Conservation (phyloP, 2,329 filamentous ascomycete genomes). For the Xenosphaeropsis pyriputrescens region DNA sequence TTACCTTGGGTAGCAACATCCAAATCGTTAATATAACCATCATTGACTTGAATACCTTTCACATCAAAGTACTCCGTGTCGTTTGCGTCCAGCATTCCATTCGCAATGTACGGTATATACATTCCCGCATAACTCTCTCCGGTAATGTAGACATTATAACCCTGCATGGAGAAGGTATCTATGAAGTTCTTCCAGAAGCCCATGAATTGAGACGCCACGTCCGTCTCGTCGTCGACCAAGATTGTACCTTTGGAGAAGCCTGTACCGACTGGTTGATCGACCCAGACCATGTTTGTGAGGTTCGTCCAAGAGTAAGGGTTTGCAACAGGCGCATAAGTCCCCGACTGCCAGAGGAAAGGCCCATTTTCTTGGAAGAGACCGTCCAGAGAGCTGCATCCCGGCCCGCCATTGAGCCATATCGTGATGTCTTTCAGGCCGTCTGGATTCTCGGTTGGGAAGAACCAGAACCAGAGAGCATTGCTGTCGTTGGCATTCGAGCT, state of each 20-base stretch:
- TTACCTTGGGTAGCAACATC: conserved; percentile 8
- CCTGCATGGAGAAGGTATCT: conserved; percentile 37
- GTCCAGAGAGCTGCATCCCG: conserved; percentile 25
- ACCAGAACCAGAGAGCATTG: conserved; percentile 31
- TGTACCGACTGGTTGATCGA: conserved; percentile 29
- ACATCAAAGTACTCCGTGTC: conserved; percentile 43
- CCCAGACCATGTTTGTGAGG: conserved; percentile 26
- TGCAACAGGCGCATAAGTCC: conserved; percentile 9
- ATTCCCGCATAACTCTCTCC: conserved; percentile 46
- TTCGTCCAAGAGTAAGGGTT: conserved; percentile 20
- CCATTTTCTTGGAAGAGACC: conserved; percentile 22
- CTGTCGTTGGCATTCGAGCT: conserved; percentile 27
- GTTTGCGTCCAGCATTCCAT: conserved; percentile 29
- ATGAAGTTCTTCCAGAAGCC: conserved; percentile 51
- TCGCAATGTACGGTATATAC: conserved; percentile 29
- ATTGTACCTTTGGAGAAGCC: conserved; percentile 31
- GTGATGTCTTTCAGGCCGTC: conserved; percentile 22
- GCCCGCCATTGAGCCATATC: conserved; percentile 34
- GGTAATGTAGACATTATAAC: conserved; percentile 45
- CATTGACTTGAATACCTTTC: conserved; percentile 43
- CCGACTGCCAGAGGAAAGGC: conserved; percentile 17
- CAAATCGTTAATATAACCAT: conserved; percentile 33
- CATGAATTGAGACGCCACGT: conserved; percentile 39
- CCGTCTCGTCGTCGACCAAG: conserved; percentile 32
- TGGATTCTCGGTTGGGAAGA: conserved; percentile 1